Evolutionary conservation across 1,139 yeast genomes (phyloP), one percentile per base, ranked within the genome.

Genomic region (Yamadazyma conglobata): DNA sequence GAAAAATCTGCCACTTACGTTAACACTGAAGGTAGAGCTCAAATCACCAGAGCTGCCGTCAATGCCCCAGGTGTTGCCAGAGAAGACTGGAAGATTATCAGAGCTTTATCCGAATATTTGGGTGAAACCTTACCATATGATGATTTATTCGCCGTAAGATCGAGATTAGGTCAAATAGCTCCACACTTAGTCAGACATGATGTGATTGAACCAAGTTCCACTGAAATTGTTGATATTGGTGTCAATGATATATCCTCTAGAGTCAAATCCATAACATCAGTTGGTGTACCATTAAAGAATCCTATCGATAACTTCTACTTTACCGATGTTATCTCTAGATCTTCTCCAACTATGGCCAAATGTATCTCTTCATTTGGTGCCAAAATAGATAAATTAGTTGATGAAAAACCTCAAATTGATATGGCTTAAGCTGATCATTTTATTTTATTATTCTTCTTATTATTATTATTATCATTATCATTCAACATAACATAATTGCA

Each of bases 21-120:
- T 40, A 86, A 86, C 63, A 85, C 95, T 27, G 95, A 86, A 63
- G 95, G 95, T 46, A 79, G 95, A 56, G 77, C 88, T 9, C 95
- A 86, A 67, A 63, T 72, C 37, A 83, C 95, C 4, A 76, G 93
- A 47, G 95, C 95, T 29, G 93, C 95, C 23, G 80, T 87, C 15
- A 85, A 82, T 41, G 81, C 94, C n/a, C 95, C 95, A 32, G 95
- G 93, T 23, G 84, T 77, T 33, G 94, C 95, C 25, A 81, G 95
- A 57, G 95, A 86, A 60, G 95, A 86, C 62, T 86, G 95, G 95
- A 81, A 82, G 67, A 81, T 86, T 44, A 60, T 86, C 48, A 78
- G 93, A 60, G 95, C 95, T 7, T 72, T 84, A 37, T 77, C 86
- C 31, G 95, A 86, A 60, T 85, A 82, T 54, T 66, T 86, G 48